These are phyloP conservation scores for Amylocystis lapponica DNA, from an alignment of 768 basidiomycete species.

Conservation along the genomic window DNA sequence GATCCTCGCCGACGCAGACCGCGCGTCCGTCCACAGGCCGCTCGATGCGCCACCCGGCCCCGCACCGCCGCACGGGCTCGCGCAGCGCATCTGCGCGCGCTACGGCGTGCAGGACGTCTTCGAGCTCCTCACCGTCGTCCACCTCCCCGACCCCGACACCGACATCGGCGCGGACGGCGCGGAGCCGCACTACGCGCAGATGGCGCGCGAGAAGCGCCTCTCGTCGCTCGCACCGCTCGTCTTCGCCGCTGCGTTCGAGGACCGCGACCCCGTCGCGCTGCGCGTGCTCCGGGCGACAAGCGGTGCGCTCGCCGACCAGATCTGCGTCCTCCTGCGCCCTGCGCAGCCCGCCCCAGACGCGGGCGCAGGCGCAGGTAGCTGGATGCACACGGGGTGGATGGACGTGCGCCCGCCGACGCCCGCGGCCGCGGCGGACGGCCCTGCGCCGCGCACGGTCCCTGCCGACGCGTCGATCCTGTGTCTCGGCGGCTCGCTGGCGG, in stretches of 20 bases:
- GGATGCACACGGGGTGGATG: no score
- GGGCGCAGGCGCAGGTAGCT: background rate
- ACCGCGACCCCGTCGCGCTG: slow-evolving; percentile 60
- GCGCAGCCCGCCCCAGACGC: slow-evolving; percentile 13
- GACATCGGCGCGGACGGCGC: slow-evolving; percentile 10
- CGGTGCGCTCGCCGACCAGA: slow-evolving; percentile 49
- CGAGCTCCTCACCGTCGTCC: slow-evolving; percentile 61
- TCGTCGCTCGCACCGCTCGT: slow-evolving; percentile 71
- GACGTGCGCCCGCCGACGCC: slow-evolving; percentile 17
- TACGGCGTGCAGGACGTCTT: slow-evolving; percentile 54
- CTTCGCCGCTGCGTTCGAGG: slow-evolving; percentile 71
- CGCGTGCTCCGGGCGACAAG: slow-evolving; percentile 50
- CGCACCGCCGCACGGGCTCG: slow-evolving; percentile 27
- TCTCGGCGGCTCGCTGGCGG: slow-evolving; percentile 75
- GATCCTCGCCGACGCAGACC: slow-evolving; percentile 52
- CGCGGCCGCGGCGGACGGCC: slow-evolving; percentile 18
- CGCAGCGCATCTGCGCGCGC: slow-evolving; percentile 40
- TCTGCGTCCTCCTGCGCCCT: slow-evolving; percentile 47
- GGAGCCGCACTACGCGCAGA: slow-evolving; percentile 17
- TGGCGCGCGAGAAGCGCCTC: slow-evolving; percentile 65
- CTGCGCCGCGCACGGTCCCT: slow-evolving; percentile 29
- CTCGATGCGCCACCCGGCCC: no score
- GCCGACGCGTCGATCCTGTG: slow-evolving; percentile 58
- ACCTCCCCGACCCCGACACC: slow-evolving; percentile 52
- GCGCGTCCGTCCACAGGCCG: slow-evolving; percentile 29